Base-by-base conservation (phyloP, 305 asterid species). In the Fraxinus platypoda region DNA sequence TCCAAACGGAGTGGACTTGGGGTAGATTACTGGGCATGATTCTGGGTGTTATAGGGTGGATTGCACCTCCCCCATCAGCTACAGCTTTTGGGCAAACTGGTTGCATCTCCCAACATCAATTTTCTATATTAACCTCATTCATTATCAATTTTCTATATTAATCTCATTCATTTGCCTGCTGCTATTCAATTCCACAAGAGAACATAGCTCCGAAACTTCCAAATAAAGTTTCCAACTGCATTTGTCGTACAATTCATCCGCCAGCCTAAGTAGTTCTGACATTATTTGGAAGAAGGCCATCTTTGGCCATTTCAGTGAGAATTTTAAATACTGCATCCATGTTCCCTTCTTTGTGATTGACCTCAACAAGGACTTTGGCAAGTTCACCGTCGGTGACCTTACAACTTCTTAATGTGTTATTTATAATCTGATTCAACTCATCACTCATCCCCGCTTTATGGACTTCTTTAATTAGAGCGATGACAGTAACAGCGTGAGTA, bases 241-340 rank as follows among this genome's bases (percentile, higher is more conserved):
- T 74, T 19, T 9, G 68, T 33, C 80, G 30, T 12, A 28, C 26
- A 23, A 71, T 49, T 70, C 15, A 76, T 82, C 78, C 64, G 75
- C 80, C 30, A 74, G 75, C 86, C 78, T 81, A 80, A 76, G 82
- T 81, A 74, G 85, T 88, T 85, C 83, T 88, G 62, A 84, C 85
- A 77, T 92, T 91, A 81, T 90, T 86, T 0, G 98, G 98, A 86
- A 93, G 96, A 86, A 95, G 94, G 66, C 98, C 98, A 79, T 93
- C 96, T 86, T 88, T 93, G 33, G 91, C 95, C 98, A 95, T 93
- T 73, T 91, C 95, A 12, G 86, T 77, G 31, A 95, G 93, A 83
- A 90, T 86, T 73, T 78, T 85, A 77, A 93, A 90, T 15, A 90
- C 98, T n/a, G 91, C 97, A 85, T 90, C 89, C 92, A 92, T 85